Evolutionary conservation across 2,329 filamentous ascomycete species (phyloP), one percentile per base, ranked within the genome.

Genomic region (Lasiodiplodia theobromae): DNA sequence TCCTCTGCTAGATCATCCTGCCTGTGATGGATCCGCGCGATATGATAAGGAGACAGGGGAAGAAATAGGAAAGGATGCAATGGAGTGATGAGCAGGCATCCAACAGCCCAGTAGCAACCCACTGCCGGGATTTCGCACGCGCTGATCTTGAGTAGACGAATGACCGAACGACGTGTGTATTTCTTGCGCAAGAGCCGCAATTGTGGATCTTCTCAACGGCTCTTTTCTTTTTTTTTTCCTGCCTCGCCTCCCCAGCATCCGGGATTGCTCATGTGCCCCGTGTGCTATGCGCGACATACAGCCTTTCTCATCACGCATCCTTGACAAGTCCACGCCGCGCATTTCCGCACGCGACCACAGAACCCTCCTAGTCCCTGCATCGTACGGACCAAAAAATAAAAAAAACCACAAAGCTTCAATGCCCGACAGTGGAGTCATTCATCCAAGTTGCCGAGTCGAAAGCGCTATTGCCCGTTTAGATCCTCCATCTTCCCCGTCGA

Each of bases 131-230:
- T 12, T 47, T 47, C 51, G 21, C 51, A 18, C 51, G 23, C 51
- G 23, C 51, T 25, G 51, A 53, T 53, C 44, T 18, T 47, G 44
- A 21, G 31, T 47, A 47, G 44, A 44, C 40, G 18, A 44, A 18
- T 31, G 25, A 21, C 31, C 28, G 53, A 10, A 34, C 28, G 44
- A 52, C 44, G 44, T 62, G 57, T 62, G n/a, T 44, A 44, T 44
- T 44, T 14, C 21, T 44, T 64, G 60, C 21, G 60, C 60, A 64
- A 64, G 60, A 64, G 60, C 44, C 60, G 44, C 60, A 64, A 44
- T 31, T 44, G 56, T 64, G 60, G 60, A 64, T 64, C 60, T 64
- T 31, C 60, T 64, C 60, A 52, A 64, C 60, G 60, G 28, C 52
- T 51, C 25, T 53, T 53, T 57, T 47, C 16, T 47, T 14, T n/a